phyloP scores from a whole-genome alignment of 768 basidiomycete species.

The Podaxis sp. region DNA sequence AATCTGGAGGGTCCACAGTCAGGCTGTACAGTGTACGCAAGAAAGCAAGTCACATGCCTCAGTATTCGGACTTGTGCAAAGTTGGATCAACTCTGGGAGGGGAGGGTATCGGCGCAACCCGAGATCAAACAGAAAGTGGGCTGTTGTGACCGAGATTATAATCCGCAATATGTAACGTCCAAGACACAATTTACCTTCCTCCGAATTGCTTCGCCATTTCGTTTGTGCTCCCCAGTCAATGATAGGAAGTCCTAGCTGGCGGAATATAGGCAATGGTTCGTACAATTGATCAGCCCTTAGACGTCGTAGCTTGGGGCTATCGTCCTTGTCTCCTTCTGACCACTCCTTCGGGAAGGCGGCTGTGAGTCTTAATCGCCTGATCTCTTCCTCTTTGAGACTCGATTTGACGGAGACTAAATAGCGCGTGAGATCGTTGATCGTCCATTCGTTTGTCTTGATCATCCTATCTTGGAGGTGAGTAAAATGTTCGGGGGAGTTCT shows the following conservation, averaged over 20 bases:
- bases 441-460: constrained; percentile 91
- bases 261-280: constrained; percentile 75
- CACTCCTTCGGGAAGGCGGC: constrained; percentile 73
- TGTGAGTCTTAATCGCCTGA: constrained; percentile 60
- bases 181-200: constrained; percentile 66
- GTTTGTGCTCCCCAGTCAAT: constrained; percentile 81
- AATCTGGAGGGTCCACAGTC: constrained; percentile 25
- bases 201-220: constrained; percentile 81
- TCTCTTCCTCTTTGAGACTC: constrained; percentile 43
- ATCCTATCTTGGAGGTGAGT: constrained; percentile 47
- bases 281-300: constrained; percentile 76
- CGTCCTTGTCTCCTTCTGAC: constrained; percentile 18
- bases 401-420: constrained; percentile 85
- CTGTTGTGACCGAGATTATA: constrained; percentile 35
- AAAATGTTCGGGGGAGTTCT: neutral
- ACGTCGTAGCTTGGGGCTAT: constrained; percentile 39
- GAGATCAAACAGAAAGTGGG: constrained; percentile 74
- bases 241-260: constrained; percentile 74
- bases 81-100: constrained; percentile 58
- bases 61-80: constrained; percentile 61
- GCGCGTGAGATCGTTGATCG: constrained; percentile 77
- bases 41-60: constrained; percentile 24
- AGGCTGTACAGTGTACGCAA: neutral
- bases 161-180: neutral
- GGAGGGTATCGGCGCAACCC: constrained; percentile 72